phyloP scores from a whole-genome alignment of 805 yeast species.

The Diddensiella caesifluorescens region DNA sequence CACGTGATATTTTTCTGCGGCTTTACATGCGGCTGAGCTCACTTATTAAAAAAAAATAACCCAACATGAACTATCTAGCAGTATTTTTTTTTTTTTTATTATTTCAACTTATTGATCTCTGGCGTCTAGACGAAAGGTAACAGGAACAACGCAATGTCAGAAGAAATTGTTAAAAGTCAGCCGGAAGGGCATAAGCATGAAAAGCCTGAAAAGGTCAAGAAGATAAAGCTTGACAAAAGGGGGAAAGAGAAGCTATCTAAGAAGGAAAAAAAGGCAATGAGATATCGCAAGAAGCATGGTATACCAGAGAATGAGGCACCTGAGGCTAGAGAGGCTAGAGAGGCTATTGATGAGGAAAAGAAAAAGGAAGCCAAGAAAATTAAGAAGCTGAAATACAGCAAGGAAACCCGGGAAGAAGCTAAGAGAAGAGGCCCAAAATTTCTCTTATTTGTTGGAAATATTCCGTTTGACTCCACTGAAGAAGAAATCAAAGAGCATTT shows the following conservation, averaged over 20 bases:
- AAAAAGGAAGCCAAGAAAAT: conserved; percentile 33
- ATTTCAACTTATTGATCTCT: neutral
- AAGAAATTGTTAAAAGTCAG: neutral
- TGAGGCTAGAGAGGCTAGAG: conserved; percentile 8
- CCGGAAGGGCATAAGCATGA: neutral
- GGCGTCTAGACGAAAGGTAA: neutral
- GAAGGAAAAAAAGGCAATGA: conserved; percentile 8
- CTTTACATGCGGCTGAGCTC: too few relatives aligned
- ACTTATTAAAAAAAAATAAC: too few relatives aligned
- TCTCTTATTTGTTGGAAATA: conserved; percentile 82
- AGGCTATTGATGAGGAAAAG: conserved; percentile 47
- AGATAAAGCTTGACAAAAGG: conserved; percentile 1
- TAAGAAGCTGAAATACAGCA: conserved; percentile 43
- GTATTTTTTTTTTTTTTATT: too few relatives aligned
- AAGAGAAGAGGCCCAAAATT: conserved; percentile 75
- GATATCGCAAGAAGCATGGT: conserved; percentile 2
- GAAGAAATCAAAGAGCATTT: conserved; percentile 67
- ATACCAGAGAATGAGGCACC: conserved; percentile 15
- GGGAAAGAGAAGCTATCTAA: conserved; percentile 4
- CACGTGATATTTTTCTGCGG: too few relatives aligned
- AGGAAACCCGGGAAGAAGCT: conserved; percentile 45
- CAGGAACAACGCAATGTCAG: neutral
- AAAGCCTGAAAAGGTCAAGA: neutral
- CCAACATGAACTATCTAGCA: too few relatives aligned
- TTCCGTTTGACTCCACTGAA: conserved; percentile 66